Conservation (phyloP, 257 asterid species). For the Cruciata laevipes region DNA sequence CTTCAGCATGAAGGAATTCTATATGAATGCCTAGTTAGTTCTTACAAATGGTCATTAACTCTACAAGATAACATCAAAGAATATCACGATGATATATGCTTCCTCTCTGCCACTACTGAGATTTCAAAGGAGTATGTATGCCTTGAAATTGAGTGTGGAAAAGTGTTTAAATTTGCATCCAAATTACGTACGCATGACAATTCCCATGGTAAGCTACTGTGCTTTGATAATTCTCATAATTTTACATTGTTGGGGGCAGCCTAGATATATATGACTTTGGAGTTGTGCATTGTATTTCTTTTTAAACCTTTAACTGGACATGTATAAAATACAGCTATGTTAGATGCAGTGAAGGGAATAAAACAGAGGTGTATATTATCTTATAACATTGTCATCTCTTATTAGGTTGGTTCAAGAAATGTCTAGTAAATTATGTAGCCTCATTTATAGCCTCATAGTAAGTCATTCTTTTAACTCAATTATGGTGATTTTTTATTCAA, state of each 20-base stretch:
- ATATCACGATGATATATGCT: constrained; percentile 47
- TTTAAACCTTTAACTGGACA: not conserved
- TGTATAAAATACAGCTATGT: constrained; percentile 48
- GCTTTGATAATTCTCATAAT: not conserved
- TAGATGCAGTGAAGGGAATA: constrained; percentile 70
- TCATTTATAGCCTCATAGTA: too few relatives aligned
- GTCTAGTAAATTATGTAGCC: too few relatives aligned
- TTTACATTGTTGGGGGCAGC: not conserved
- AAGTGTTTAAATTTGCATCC: constrained; percentile 59
- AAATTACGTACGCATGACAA: constrained; percentile 60
- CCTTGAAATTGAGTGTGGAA: constrained; percentile 71
- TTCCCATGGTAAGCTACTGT: constrained; percentile 53
- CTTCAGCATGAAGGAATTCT: constrained; percentile 78
- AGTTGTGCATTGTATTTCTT: not conserved
- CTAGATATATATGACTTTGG: too few relatives aligned
- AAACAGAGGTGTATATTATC: too few relatives aligned
- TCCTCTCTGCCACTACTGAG: too few relatives aligned
- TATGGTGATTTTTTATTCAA: too few relatives aligned
- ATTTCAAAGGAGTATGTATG: constrained; percentile 59
- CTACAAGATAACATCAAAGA: constrained; percentile 58
- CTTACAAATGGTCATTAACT: constrained; percentile 43
- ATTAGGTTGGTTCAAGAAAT: too few relatives aligned
- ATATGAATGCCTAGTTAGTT: constrained; percentile 51
- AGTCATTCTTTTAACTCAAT: too few relatives aligned
- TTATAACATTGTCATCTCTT: too few relatives aligned